These are phyloP conservation scores for Xylaria sp. DNA, from an alignment of 2,329 filamentous ascomycete genomes.

Conservation along the genomic window DNA sequence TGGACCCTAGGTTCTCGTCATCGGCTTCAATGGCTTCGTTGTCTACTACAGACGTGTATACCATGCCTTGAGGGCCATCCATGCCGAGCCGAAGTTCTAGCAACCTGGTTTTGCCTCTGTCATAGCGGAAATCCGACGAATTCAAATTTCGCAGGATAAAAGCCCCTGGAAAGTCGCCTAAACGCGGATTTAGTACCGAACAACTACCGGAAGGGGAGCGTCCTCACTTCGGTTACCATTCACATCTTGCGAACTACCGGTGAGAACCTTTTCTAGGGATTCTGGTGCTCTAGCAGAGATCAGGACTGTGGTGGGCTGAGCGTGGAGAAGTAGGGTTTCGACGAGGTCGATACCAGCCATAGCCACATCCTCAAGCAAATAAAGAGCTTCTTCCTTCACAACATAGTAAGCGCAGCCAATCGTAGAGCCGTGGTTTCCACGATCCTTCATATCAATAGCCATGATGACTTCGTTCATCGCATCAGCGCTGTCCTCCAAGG, in stretches of 20 bases:
- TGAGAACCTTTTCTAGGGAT: conserved; percentile 35
- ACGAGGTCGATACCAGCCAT: conserved; percentile 63
- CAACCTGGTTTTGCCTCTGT: conserved; percentile 61
- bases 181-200: conserved; percentile 13
- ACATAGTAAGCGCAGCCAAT: conserved; percentile 84
- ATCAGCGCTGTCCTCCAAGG: conserved; percentile 28
- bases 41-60: conserved; percentile 55
- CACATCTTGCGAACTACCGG: conserved; percentile 31
- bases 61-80: conserved; percentile 46
- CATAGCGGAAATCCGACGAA: conserved; percentile 66
- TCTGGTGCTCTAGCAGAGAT: conserved; percentile 45
- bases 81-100: conserved; percentile 51
- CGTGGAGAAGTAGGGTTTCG: conserved; percentile 53
- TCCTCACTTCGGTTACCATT: conserved; percentile 28
- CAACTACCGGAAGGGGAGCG: not conserved
- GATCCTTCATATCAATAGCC: conserved; percentile 70
- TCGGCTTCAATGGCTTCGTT: conserved; percentile 34
- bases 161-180: conserved; percentile 36
- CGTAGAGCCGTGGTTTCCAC: conserved; percentile 40
- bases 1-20: conserved; percentile 40
- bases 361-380: conserved; percentile 70
- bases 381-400: conserved; percentile 62
- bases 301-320: conserved; percentile 52
- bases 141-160: conserved; percentile 61
- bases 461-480: conserved; percentile 66